phyloP scores from a whole-genome alignment of 768 basidiomycete species.

The Dentipellis sp. region DNA sequence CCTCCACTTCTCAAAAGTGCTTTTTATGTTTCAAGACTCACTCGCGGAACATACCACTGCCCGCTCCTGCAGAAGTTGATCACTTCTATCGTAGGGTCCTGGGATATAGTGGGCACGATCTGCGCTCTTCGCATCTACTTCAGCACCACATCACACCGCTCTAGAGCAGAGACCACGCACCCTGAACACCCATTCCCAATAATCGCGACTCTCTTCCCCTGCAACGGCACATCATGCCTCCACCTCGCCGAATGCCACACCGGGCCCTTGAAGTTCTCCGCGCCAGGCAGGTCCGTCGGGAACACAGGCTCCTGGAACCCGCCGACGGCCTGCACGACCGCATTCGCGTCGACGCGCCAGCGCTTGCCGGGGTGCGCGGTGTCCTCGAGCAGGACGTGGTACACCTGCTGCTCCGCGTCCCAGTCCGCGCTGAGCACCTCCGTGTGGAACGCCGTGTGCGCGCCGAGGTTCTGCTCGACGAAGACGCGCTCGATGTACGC shows the following conservation, averaged over 20 bases:
- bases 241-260: constrained; percentile 48
- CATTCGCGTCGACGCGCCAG: constrained; percentile 13
- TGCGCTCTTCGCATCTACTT: constrained; percentile 37
- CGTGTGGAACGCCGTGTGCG: constrained; percentile 18
- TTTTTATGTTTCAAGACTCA: constrained; percentile 15
- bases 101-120: constrained; percentile 44
- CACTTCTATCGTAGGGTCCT: constrained; percentile 38
- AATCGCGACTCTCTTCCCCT: constrained; percentile 46
- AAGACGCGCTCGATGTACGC: constrained; percentile 19
- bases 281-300: constrained; percentile 18
- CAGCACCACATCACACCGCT: background rate
- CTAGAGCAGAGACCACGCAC: constrained; percentile 19
- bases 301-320: constrained; percentile 18
- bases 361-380: constrained; percentile 8
- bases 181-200: constrained; percentile 59
- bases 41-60: constrained; percentile 47
- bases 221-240: constrained; percentile 43
- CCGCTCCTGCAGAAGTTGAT: constrained; percentile 50
- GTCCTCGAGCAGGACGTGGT: constrained; percentile 18
- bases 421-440: constrained; percentile 22
- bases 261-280: constrained; percentile 33
- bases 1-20: constrained; percentile 10
- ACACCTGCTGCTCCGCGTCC: constrained; percentile 17
- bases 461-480: constrained; percentile 13
- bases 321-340: constrained; percentile 23